A percentile compares a stretch with the other conserved stretches of the same genome.
Evolutionary conservation across 139 green algal species (phyloP).

Genomic region (Coccomyxa sp.): DNA sequence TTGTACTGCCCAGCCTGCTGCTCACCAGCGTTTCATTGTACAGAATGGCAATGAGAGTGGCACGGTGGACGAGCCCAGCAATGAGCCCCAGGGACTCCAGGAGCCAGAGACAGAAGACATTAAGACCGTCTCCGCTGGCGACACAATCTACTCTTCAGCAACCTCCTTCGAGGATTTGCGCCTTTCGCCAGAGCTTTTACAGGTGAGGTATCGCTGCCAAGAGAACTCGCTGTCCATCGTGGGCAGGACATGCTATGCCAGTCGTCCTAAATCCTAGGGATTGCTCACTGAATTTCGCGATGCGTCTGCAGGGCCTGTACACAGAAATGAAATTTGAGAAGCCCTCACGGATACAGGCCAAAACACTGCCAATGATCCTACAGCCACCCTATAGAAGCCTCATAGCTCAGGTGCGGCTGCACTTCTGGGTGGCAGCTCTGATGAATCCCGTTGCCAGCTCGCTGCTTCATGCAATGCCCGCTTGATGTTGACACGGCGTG

Average conservation of each 20-base stretch:
- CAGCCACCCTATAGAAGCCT: conserved; percentile 78
- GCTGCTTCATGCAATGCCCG: too few species aligned
- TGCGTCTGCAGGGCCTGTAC: conserved; percentile 82
- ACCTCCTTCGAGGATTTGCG: conserved; percentile 86
- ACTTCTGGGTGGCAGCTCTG: background rate
- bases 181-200: conserved; percentile 67
- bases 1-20: too few species aligned
- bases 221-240: too few species aligned
- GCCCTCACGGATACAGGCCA: conserved; percentile 88
- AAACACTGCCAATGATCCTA: conserved; percentile 96
- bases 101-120: conserved; percentile 21
- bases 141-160: conserved; percentile 74
- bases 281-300: background rate
- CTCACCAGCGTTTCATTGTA: too few species aligned
- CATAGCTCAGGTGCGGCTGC: conserved; percentile 72
- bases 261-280: too few species aligned
- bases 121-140: conserved; percentile 40
- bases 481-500: too few species aligned
- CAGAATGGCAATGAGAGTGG: background rate
- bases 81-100: background rate
- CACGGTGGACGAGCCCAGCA: background rate
- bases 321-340: conserved; percentile 98
- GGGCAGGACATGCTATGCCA: too few species aligned
- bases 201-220: too few species aligned
- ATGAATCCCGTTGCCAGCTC: background rate